Evolutionary conservation across 306 rosid species (phyloP).

Genomic region (Parietaria judaica): DNA sequence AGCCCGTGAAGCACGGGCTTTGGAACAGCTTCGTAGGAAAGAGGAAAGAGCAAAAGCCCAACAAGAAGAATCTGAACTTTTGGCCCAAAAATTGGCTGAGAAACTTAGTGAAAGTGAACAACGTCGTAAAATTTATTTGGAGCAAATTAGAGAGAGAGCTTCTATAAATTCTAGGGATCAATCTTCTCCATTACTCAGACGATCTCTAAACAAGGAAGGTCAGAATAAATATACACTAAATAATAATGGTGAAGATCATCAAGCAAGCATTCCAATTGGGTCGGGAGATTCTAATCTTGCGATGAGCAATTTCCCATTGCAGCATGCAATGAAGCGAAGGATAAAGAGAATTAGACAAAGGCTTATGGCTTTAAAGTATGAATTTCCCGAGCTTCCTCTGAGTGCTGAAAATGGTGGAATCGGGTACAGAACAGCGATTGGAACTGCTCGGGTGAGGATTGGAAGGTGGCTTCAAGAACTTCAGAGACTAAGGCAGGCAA

Average conservation of each 20-base stretch:
- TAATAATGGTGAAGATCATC: slow-evolving; percentile 59
- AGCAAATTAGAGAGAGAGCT: slow-evolving; percentile 97
- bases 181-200: slow-evolving; percentile 75
- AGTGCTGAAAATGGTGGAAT: slow-evolving; percentile 83
- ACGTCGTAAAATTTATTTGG: slow-evolving; percentile 86
- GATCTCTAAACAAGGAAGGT: slow-evolving; percentile 61
- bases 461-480: slow-evolving; percentile 99
- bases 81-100: slow-evolving; percentile 96
- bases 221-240: slow-evolving; percentile 56
- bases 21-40: slow-evolving; percentile 92
- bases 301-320: slow-evolving; percentile 50
- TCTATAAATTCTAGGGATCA: slow-evolving; percentile 97
- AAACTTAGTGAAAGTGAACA: slow-evolving; percentile 95
- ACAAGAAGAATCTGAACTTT: slow-evolving; percentile 97
- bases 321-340: slow-evolving; percentile 74
- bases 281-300: slow-evolving; percentile 49
- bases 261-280: slow-evolving; percentile 40
- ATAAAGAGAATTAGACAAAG: slow-evolving; percentile 91
- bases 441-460: slow-evolving; percentile 87
- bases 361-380: slow-evolving; percentile 95
- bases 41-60: slow-evolving; percentile 98
- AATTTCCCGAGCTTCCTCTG: slow-evolving; percentile 60
- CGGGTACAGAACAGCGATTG: slow-evolving; percentile 81
- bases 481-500: slow-evolving; percentile 91
- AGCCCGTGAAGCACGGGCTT: slow-evolving; percentile 89